Conservation (phyloP, 305 asterid genomes). For the Rubia peregrina region DNA sequence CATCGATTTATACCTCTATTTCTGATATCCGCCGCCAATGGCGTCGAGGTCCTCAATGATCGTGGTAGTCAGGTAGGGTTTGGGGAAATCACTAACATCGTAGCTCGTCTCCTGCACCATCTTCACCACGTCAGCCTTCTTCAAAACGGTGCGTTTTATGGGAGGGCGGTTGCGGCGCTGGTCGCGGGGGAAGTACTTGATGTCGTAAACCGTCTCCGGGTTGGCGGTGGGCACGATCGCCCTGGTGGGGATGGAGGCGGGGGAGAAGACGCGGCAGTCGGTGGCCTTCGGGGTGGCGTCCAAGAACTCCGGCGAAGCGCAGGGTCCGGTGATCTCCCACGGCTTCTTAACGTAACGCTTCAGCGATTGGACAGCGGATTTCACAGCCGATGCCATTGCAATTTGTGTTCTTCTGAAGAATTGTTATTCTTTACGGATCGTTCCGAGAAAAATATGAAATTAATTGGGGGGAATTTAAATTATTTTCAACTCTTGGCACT, state of each 20-base stretch:
- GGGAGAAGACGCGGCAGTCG: constrained; percentile 76
- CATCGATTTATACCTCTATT: constrained; percentile 24
- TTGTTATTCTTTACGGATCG: background rate
- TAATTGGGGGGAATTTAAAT: background rate
- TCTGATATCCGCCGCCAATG: constrained; percentile 81
- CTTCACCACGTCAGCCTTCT: constrained; percentile 75
- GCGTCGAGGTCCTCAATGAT: constrained; percentile 61
- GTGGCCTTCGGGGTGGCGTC: constrained; percentile 69
- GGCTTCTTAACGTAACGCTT: constrained; percentile 77
- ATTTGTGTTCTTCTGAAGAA: background rate
- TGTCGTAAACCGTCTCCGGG: constrained; percentile 82
- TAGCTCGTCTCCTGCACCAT: constrained; percentile 63
- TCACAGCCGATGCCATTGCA: constrained; percentile 54
- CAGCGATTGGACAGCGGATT: constrained; percentile 58
- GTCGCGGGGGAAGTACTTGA: constrained; percentile 83
- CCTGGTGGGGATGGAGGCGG: constrained; percentile 54
- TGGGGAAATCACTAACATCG: constrained; percentile 63
- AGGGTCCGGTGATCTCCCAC: constrained; percentile 88
- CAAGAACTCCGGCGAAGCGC: constrained; percentile 53
- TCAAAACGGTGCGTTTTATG: constrained; percentile 59
- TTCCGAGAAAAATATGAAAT: background rate
- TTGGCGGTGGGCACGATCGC: constrained; percentile 79
- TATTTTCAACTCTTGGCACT: background rate
- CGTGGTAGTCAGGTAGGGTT: constrained; percentile 60
- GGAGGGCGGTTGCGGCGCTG: constrained; percentile 93